Evolutionary conservation across 306 rosid species (phyloP).

Genomic region (Spatholobus suberectus): DNA sequence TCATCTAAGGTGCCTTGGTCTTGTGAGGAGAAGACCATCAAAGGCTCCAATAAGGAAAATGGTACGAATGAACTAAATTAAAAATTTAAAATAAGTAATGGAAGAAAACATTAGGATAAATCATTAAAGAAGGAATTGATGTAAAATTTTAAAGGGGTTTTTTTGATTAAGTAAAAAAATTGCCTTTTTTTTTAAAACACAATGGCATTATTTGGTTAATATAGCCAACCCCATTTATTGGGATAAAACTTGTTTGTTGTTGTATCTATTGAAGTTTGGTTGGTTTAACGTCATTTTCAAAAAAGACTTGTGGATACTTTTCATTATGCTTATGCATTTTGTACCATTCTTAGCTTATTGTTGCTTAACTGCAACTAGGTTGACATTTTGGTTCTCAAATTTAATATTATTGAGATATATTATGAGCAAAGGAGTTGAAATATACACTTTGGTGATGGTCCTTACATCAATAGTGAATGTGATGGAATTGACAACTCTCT

Average conservation of each 20-base stretch:
- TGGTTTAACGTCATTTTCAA: background rate
- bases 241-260: background rate
- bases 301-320: background rate
- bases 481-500: constrained; percentile 28
- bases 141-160: background rate
- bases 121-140: background rate
- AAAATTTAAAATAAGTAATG: background rate
- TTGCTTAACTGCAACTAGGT: constrained; percentile 60
- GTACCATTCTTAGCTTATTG: background rate
- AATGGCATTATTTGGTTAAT: background rate
- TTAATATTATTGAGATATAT: constrained; percentile 71
- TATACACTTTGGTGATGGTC: constrained; percentile 34
- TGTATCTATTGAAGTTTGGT: constrained; percentile 10
- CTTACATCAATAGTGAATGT: constrained; percentile 29
- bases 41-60: background rate
- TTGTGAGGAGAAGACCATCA: constrained; percentile 1
- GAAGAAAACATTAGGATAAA: constrained; percentile 2
- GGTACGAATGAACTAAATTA: background rate
- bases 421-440: constrained; percentile 55
- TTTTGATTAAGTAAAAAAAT: background rate
- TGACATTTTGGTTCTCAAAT: constrained; percentile 90
- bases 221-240: background rate
- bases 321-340: background rate
- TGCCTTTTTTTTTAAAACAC: background rate
- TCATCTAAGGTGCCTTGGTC: background rate